Conservation (phyloP, 148 eudicot genomes). For the Rheum nobile region DNA sequence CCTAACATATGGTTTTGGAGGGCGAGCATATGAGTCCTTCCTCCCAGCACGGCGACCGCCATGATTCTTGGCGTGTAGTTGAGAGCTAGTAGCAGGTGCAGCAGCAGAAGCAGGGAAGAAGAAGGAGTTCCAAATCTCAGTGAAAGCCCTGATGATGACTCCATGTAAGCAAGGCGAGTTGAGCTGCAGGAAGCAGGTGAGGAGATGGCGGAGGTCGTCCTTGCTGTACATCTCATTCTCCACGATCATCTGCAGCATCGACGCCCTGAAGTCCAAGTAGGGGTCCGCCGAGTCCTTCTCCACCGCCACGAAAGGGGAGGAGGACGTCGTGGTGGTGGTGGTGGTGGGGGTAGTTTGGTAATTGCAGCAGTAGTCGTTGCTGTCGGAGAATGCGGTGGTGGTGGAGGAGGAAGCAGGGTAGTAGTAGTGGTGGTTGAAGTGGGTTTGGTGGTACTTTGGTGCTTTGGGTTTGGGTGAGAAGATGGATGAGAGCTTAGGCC, state of each 20-base stretch:
- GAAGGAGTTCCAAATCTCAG: slow-evolving; percentile 76
- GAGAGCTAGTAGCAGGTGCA: neutral
- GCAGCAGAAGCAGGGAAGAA: slow-evolving; percentile 16
- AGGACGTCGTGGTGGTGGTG: slow-evolving; percentile 11
- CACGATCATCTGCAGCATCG: slow-evolving; percentile 90
- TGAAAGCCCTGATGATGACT: slow-evolving; percentile 63
- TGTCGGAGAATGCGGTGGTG: slow-evolving; percentile 14
- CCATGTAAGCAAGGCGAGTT: slow-evolving; percentile 75
- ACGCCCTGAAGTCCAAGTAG: slow-evolving; percentile 66
- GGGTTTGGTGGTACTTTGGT: neutral
- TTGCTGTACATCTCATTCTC: slow-evolving; percentile 70
- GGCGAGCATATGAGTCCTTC: neutral
- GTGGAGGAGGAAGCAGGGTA: neutral
- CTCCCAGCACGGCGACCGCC: neutral
- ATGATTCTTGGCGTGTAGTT: neutral
- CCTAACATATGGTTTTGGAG: neutral
- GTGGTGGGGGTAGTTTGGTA: slow-evolving; percentile 2
- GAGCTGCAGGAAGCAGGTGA: slow-evolving; percentile 79
- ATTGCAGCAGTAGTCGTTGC: slow-evolving; percentile 11
- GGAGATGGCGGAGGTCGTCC: slow-evolving; percentile 60
- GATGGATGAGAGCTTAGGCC: slow-evolving; percentile 9
- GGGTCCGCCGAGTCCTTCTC: slow-evolving; percentile 93
- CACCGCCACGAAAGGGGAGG: slow-evolving; percentile 33
- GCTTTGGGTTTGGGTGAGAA: slow-evolving; percentile 12
- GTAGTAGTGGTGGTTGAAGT: slow-evolving; percentile 8